Evolutionary conservation across 495 filamentous ascomycete genomes (phyloP).

Genomic region (Letharia lupina): DNA sequence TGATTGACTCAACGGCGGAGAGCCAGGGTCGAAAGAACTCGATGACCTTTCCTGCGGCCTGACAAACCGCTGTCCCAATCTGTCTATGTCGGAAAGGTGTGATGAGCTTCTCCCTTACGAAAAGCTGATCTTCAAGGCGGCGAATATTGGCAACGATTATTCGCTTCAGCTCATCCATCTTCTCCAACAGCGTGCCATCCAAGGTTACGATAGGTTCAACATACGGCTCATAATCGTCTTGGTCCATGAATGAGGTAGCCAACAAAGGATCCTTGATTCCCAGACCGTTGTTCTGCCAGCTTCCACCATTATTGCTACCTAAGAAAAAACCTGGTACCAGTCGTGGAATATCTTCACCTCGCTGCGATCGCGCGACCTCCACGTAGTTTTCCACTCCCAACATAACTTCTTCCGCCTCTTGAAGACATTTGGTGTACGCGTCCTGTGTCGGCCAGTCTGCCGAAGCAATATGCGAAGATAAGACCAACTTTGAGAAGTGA

Average conservation of each 20-base stretch:
- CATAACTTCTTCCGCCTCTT: conserved; percentile 91
- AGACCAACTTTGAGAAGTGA: conserved; percentile 92
- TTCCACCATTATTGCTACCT: conserved; percentile 71
- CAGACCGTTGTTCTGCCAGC: conserved; percentile 88
- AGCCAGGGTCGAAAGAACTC: conserved; percentile 85
- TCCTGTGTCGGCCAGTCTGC: conserved; percentile 83
- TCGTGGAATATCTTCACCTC: conserved; percentile 81
- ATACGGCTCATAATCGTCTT: conserved; percentile 60
- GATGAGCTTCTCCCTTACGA: conserved; percentile 65
- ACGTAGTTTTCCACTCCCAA: conserved; percentile 92
- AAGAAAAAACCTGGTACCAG: conserved; percentile 85
- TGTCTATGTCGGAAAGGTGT: conserved; percentile 59
- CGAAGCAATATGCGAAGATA: conserved; percentile 96
- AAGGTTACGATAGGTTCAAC: conserved; percentile 64
- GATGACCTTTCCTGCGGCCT: conserved; percentile 64
- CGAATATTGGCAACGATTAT: conserved; percentile 74
- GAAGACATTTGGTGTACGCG: conserved; percentile 84
- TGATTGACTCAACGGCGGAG: conserved; percentile 77
- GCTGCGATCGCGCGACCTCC: conserved; percentile 84
- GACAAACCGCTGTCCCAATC: conserved; percentile 67
- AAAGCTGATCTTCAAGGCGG: conserved; percentile 76
- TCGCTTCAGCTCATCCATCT: conserved; percentile 73
- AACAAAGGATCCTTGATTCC: conserved; percentile 56
- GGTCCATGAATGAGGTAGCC: conserved; percentile 72
- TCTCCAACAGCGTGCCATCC: conserved; percentile 67